Percentiles rank a stretch among this genome's conserved stretches.
These are phyloP conservation scores for Sapria himalayana DNA, from an alignment of 345 rosid genomes.

Conservation along the genomic window DNA sequence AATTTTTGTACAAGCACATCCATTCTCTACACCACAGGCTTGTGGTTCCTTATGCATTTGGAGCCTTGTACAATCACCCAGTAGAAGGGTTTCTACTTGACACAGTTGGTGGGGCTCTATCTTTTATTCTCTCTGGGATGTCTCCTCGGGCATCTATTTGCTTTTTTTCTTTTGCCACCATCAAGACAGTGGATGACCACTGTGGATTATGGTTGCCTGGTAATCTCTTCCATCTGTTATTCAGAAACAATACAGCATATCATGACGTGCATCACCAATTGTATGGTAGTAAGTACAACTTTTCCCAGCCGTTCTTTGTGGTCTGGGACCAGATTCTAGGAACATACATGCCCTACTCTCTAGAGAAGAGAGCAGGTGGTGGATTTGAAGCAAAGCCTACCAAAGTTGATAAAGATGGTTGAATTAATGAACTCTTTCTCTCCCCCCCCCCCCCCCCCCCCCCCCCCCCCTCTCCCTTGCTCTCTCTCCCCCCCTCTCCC, in stretches of 20 bases:
- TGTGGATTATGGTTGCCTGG: conserved; percentile 78
- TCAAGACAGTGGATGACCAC: conserved; percentile 75
- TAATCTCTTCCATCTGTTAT: conserved; percentile 46
- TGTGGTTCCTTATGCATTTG: conserved; percentile 67
- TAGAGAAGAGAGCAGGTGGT: conserved; percentile 51
- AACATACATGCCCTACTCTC: conserved; percentile 69
- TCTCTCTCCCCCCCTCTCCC: no score
- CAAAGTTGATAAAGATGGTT: conserved; percentile 30
- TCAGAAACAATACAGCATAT: conserved; percentile 64
- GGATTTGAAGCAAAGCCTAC: conserved; percentile 51
- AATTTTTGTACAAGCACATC: conserved; percentile 56
- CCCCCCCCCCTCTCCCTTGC: no score
- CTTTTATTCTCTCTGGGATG: conserved; percentile 72
- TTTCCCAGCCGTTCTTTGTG: conserved; percentile 65
- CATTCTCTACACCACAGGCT: conserved; percentile 79
- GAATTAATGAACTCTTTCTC: no score
- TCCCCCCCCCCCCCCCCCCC: no score
- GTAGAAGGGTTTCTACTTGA: conserved; percentile 61
- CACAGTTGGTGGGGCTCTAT: conserved; percentile 61
- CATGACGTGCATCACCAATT: conserved; percentile 81
- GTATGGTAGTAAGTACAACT: conserved; percentile 58
- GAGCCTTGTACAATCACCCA: conserved; percentile 70
- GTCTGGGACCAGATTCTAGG: conserved; percentile 71
- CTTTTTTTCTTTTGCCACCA: conserved; percentile 80
- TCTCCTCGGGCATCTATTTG: conserved; percentile 58